Evolutionary conservation across 306 rosid species (phyloP).

Genomic region (Hippophae gyantsensis): DNA sequence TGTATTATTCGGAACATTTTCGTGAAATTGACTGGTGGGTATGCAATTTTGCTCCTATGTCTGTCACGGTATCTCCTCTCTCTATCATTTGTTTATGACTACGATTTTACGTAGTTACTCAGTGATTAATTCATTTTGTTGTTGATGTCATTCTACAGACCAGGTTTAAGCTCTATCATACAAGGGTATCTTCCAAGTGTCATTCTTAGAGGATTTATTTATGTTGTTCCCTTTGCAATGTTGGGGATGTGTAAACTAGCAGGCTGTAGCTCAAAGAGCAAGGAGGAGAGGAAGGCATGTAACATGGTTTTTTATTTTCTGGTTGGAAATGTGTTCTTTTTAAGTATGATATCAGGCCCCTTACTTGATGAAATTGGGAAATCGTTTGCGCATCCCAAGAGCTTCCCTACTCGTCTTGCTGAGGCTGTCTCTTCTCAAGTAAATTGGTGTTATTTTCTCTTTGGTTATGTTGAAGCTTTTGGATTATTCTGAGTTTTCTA

Average conservation of each 20-base stretch:
- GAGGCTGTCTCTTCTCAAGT: slow-evolving; percentile 75
- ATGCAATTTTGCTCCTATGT: too few relatives aligned
- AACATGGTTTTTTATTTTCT: slow-evolving; percentile 90
- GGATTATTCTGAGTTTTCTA: not conserved
- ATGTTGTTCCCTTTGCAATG: slow-evolving; percentile 75
- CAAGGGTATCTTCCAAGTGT: slow-evolving; percentile 90
- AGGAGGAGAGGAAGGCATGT: slow-evolving; percentile 86
- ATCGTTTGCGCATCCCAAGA: slow-evolving; percentile 52
- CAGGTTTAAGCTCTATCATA: slow-evolving; percentile 78
- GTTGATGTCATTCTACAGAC: slow-evolving; percentile 38
- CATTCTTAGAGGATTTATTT: slow-evolving; percentile 67
- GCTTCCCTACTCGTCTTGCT: slow-evolving; percentile 66
- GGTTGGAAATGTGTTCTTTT: slow-evolving; percentile 82
- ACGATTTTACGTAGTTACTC: too few relatives aligned
- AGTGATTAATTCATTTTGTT: too few relatives aligned
- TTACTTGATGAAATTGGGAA: slow-evolving; percentile 71
- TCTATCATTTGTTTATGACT: too few relatives aligned
- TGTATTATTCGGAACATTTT: too few relatives aligned
- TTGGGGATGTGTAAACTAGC: slow-evolving; percentile 71
- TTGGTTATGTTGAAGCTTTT: not conserved
- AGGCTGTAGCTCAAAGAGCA: slow-evolving; percentile 77
- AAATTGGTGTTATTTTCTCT: slow-evolving; percentile 23
- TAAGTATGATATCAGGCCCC: slow-evolving; percentile 83
- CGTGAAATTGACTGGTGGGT: too few relatives aligned
- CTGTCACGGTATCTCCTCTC: too few relatives aligned